phyloP scores from a whole-genome alignment of 2,329 filamentous ascomycete genomes.

The Pestalotiopsis sp. region DNA sequence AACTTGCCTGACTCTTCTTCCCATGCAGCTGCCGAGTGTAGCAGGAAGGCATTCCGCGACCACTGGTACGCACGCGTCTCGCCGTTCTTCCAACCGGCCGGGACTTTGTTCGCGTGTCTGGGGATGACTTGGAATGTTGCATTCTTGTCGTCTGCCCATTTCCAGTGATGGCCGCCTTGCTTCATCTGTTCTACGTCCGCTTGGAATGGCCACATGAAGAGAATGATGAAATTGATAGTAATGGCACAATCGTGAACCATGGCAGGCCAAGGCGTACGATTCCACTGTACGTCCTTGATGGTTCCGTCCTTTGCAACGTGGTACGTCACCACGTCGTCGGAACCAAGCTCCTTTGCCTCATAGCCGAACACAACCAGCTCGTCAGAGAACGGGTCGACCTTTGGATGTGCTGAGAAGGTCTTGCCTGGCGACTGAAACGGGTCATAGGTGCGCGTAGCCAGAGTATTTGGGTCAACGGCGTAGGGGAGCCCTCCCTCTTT shows the following conservation, averaged over 20 bases:
- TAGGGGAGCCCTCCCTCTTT: slow-evolving; percentile 44
- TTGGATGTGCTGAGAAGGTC: neutral
- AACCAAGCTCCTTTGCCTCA: neutral
- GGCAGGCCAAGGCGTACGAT: neutral
- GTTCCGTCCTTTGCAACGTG: neutral
- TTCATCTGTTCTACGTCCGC: neutral
- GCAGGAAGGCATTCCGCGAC: neutral
- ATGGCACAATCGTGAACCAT: neutral
- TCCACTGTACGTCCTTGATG: neutral
- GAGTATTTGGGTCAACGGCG: slow-evolving; percentile 34
- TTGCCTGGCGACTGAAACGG: slow-evolving; percentile 25
- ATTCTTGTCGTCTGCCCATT: neutral
- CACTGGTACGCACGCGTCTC: neutral
- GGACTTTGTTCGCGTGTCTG: neutral
- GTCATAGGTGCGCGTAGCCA: slow-evolving; percentile 36
- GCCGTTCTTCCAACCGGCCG: neutral
- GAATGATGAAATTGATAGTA: neutral
- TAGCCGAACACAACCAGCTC: neutral
- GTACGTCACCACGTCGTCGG: neutral
- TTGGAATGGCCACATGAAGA: neutral
- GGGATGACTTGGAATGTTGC: neutral
- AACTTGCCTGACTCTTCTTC: neutral
- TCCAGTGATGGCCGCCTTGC: neutral
- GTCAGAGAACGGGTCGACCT: neutral
- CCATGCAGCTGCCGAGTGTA: neutral